These are phyloP conservation scores for Tylopilus orsonianus DNA, from an alignment of 1,284 basidiomycete genomes.

Conservation along the genomic window DNA sequence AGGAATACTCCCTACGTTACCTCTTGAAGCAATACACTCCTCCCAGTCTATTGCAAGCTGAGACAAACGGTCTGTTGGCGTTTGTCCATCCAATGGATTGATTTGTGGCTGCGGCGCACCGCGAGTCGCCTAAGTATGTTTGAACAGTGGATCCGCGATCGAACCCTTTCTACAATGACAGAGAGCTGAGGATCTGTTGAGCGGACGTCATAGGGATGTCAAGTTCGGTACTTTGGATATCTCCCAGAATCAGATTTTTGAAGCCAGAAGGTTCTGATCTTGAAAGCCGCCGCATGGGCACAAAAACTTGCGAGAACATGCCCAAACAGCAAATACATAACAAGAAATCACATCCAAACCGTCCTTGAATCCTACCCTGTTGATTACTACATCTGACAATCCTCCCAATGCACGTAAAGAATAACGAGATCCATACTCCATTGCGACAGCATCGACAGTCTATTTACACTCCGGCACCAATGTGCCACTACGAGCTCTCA, in stretches of 20 bases:
- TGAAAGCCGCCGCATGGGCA: background rate
- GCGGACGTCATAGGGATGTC: background rate
- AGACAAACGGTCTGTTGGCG: too few relatives aligned
- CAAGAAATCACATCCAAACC: background rate
- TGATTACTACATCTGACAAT: background rate
- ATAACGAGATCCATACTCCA: background rate
- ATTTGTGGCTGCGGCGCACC: slow-evolving; percentile 11
- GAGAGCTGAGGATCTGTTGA: slow-evolving; percentile 5
- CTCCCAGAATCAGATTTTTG: too few relatives aligned
- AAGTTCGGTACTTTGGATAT: background rate
- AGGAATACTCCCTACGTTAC: too few relatives aligned
- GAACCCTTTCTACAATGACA: slow-evolving; percentile 16
- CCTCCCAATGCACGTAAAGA: background rate
- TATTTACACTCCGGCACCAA: background rate
- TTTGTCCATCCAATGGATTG: too few relatives aligned
- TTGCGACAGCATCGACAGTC: background rate
- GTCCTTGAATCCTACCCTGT: background rate
- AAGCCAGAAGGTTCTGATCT: background rate
- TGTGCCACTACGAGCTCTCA: background rate
- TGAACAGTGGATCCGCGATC: slow-evolving; percentile 10
- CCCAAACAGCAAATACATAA: background rate
- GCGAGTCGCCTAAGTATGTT: background rate
- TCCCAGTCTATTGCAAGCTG: too few relatives aligned
- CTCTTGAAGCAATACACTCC: too few relatives aligned
- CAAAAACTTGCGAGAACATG: background rate